These are phyloP conservation scores for Orbilia oligospora DNA, from an alignment of 2,329 filamentous ascomycete genomes.

Conservation along the genomic window DNA sequence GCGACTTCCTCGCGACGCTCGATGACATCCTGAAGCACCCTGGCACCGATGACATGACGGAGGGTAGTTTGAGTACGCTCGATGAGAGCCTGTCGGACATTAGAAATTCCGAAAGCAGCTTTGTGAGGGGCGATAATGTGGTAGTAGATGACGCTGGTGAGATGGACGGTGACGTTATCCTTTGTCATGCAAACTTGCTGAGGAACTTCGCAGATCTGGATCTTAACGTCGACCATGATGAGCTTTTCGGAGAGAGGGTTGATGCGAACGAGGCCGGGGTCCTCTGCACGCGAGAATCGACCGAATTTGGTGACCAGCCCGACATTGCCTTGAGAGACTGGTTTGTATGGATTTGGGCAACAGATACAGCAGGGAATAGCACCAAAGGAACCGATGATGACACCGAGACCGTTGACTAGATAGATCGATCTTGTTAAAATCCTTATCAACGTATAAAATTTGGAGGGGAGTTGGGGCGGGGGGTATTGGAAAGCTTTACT, in stretches of 20 bases:
- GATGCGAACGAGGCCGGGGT: slow-evolving; percentile 96
- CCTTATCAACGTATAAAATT: background rate
- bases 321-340: slow-evolving; percentile 91
- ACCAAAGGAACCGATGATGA: slow-evolving; percentile 81
- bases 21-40: slow-evolving; percentile 96
- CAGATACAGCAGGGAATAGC: slow-evolving; percentile 91
- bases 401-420: slow-evolving; percentile 80
- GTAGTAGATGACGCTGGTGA: slow-evolving; percentile 99
- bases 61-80: slow-evolving; percentile 98
- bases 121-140: slow-evolving; percentile 96
- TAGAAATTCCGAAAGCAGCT: slow-evolving; percentile 94
- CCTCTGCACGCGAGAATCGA: slow-evolving; percentile 92
- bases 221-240: slow-evolving; percentile 97
- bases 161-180: slow-evolving; percentile 93
- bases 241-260: slow-evolving; percentile 94
- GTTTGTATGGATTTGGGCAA: slow-evolving; percentile 97
- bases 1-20: slow-evolving; percentile 98
- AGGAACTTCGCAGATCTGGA: slow-evolving; percentile 96
- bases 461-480: too few species aligned
- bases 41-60: slow-evolving; percentile 94
- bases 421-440: background rate
- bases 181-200: slow-evolving; percentile 99
- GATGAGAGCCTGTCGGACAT: slow-evolving; percentile 94
- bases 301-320: slow-evolving; percentile 97
- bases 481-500: slow-evolving; percentile 65